These are phyloP conservation scores for Raphanus hybrid DNA, from an alignment of 441 rosid genomes.

Conservation along the genomic window DNA sequence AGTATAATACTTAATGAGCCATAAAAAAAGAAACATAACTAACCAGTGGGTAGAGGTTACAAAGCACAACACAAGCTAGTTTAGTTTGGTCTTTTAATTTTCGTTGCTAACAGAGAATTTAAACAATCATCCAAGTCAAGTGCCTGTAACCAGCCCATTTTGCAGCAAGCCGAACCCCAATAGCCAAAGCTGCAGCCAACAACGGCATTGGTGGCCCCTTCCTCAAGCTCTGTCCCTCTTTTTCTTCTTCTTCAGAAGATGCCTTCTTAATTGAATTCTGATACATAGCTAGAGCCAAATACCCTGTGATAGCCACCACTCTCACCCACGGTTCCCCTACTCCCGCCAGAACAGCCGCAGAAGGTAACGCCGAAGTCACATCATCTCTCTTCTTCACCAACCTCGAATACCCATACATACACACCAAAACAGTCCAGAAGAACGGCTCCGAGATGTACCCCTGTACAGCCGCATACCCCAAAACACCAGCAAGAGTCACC, in stretches of 20 bases:
- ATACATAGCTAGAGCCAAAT: conserved; percentile 64
- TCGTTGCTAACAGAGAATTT: conserved; percentile 29
- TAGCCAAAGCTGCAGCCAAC: conserved; percentile 69
- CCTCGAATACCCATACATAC: conserved; percentile 63
- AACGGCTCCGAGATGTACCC: conserved; percentile 76
- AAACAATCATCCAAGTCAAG: conserved; percentile 88
- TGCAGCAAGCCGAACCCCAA: conserved; percentile 78
- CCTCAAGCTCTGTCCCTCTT: conserved; percentile 51
- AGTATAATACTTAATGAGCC: neutral
- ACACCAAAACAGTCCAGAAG: conserved; percentile 77
- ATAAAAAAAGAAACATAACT: neutral
- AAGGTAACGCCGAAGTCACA: conserved; percentile 80
- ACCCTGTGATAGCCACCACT: conserved; percentile 55
- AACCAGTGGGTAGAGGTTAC: neutral
- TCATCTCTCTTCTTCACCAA: conserved; percentile 69
- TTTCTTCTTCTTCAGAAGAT: conserved; percentile 52
- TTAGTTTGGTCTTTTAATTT: conserved; percentile 17
- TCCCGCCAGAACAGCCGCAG: conserved; percentile 79
- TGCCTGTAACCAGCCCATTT: conserved; percentile 91
- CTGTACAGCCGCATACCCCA: conserved; percentile 75
- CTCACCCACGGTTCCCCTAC: conserved; percentile 96
- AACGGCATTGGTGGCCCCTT: conserved; percentile 69
- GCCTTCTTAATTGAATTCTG: conserved; percentile 57
- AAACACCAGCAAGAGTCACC: conserved; percentile 66
- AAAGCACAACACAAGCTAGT: conserved; percentile 25